Percentiles rank a stretch among this genome's conserved stretches.
Evolutionary conservation across 306 rosid species (phyloP).

Genomic region (Inga leiocalycina): DNA sequence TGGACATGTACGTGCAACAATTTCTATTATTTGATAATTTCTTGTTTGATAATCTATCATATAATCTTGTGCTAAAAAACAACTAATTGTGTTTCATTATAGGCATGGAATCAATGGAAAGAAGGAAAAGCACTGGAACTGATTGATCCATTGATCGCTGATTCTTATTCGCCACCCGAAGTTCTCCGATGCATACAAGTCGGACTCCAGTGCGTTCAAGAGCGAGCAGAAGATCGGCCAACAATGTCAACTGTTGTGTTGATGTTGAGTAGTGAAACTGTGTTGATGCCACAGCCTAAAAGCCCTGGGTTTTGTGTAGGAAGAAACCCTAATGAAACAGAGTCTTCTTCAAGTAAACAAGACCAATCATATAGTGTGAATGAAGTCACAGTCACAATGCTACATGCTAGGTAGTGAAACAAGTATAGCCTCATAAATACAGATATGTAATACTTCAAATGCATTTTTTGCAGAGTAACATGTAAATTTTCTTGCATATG

Average conservation of each 20-base stretch:
- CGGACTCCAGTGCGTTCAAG: constrained; percentile 52
- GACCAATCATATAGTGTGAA: constrained; percentile 48
- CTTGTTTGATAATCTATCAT: neutral
- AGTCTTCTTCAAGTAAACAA: constrained; percentile 46
- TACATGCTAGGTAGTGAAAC: constrained; percentile 50
- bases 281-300: constrained; percentile 44
- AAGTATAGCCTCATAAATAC: constrained; percentile 4
- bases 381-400: constrained; percentile 55
- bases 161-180: constrained; percentile 52
- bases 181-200: constrained; percentile 54
- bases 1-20: constrained; percentile 54
- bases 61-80: constrained; percentile 10
- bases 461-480: neutral
- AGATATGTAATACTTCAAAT: constrained; percentile 18
- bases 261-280: constrained; percentile 55
- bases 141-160: constrained; percentile 49
- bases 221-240: constrained; percentile 57
- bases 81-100: constrained; percentile 20
- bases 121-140: constrained; percentile 62
- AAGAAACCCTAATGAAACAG: constrained; percentile 44
- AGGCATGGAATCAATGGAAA: constrained; percentile 74
- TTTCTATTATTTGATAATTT: neutral
- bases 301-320: constrained; percentile 52
- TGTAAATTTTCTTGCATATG: neutral
- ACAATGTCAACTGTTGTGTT: constrained; percentile 53